These are phyloP conservation scores for Candida golubevii DNA, from an alignment of 805 yeast species.

Conservation along the genomic window DNA sequence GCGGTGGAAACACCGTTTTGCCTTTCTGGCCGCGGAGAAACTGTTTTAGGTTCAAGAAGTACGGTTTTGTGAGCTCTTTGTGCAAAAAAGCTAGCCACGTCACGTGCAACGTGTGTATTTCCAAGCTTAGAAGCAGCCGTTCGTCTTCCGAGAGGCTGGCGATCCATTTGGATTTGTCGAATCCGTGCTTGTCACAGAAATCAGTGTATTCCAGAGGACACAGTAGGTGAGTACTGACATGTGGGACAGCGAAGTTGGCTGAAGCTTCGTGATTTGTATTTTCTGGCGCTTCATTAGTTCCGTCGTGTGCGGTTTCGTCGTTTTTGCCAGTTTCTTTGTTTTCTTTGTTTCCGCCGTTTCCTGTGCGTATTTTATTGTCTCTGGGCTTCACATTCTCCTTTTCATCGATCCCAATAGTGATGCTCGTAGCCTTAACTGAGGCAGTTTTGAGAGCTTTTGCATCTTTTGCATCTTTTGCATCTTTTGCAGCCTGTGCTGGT, in stretches of 20 bases:
- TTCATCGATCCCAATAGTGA: too few species aligned
- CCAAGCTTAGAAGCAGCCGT: conserved; percentile 52
- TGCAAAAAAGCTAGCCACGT: conserved; percentile 75
- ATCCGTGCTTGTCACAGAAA: conserved; percentile 19
- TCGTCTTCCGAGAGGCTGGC: conserved; percentile 45
- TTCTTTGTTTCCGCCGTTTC: too few species aligned
- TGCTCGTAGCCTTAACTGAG: too few species aligned
- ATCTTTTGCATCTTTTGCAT: not conserved
- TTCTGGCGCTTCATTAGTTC: too few species aligned
- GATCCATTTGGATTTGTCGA: conserved; percentile 53
- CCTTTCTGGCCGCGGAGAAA: conserved; percentile 52
- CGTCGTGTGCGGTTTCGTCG: not conserved
- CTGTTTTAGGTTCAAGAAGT: conserved; percentile 67
- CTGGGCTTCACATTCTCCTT: too few species aligned
- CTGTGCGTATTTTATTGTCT: too few species aligned
- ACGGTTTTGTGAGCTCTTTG: conserved; percentile 76
- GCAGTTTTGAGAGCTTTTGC: too few species aligned
- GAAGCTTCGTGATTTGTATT: too few species aligned
- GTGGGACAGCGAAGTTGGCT: too few species aligned
- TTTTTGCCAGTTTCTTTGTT: not conserved
- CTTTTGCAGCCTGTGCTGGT: not conserved
- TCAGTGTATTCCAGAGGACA: not conserved
- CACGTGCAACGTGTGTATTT: conserved; percentile 64
- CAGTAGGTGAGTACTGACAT: too few species aligned
- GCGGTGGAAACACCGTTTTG: conserved; percentile 73